phyloP scores from a whole-genome alignment of 2,329 filamentous ascomycete genomes.

The Pyrenochaeta sp. region DNA sequence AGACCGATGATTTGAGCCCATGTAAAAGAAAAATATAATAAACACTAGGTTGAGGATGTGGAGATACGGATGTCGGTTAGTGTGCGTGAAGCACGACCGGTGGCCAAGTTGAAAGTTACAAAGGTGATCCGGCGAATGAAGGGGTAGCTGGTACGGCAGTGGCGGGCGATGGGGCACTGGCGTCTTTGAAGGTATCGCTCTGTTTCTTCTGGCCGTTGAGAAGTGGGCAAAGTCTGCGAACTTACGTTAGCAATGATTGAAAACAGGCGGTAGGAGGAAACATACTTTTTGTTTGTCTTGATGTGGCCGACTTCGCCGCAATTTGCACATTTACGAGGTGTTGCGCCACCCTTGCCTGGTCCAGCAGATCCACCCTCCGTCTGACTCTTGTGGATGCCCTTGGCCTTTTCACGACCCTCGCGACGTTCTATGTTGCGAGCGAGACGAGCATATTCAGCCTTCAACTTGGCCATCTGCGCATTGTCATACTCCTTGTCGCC shows the following conservation, averaged over 20 bases:
- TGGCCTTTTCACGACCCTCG: slow-evolving; percentile 88
- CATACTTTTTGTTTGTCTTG: slow-evolving; percentile 96
- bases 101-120: too few species aligned
- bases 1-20: too few species aligned
- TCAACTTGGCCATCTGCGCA: slow-evolving; percentile 68
- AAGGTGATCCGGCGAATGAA: slow-evolving; percentile 20
- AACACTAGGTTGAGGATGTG: too few species aligned
- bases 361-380: slow-evolving; percentile 56
- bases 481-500: slow-evolving; percentile 72
- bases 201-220: slow-evolving; percentile 49
- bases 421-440: slow-evolving; percentile 91
- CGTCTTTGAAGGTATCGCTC: slow-evolving; percentile 48
- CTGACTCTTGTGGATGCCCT: slow-evolving; percentile 61
- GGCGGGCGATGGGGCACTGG: slow-evolving; percentile 36
- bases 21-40: too few species aligned
- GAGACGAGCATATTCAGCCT: slow-evolving; percentile 80
- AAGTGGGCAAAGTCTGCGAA: slow-evolving; percentile 44
- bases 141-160: slow-evolving; percentile 17
- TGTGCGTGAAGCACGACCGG: too few species aligned
- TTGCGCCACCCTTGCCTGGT: slow-evolving; percentile 57
- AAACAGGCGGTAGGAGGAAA: slow-evolving; percentile 2
- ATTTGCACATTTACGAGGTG: slow-evolving; percentile 90
- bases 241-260: slow-evolving; percentile 24
- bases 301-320: slow-evolving; percentile 97
- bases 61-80: too few species aligned